Base-by-base conservation (phyloP, 1,139 yeast genomes). In the Wickerhamiella infanticola region DNA sequence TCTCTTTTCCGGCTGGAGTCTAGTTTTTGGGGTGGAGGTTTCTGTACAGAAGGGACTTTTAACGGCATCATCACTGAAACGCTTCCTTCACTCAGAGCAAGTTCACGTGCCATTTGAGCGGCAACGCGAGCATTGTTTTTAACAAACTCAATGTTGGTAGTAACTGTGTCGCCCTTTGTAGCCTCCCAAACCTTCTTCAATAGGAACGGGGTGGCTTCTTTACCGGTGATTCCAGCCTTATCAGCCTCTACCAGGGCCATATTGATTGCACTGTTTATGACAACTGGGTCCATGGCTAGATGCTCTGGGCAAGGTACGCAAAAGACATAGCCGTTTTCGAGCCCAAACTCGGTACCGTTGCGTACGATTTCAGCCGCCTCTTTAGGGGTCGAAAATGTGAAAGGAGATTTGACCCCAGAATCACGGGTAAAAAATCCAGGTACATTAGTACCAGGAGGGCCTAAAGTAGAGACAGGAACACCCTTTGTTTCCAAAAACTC, bases 401-500 rank as follows among this genome's bases (percentile, higher is more conserved):
- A 81, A 0, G 94, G 94, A 1, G 93, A 80, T 3, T 58, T 51
- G 1, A 79, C 73, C 0, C 93, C 90, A 0, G 94, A 81, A 53
- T 81, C 83, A 43, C 85, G 66, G 26, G 85, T 73, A 59, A 79
- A 85, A 55, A 85, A 85, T 0, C 95, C 95, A 0, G 95, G 95
- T n/a, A 85, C 67, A 54, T 80, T 77, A 11, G 72, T 62, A 0
- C 73, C 74, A 5, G 48, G 48, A 1, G 67, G 65, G 0, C 76
- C 75, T 45, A 58, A 53, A 0, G 77, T 72, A 3, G 72, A 66
- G 5, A 73, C 77, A 55, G 68, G 67, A 40, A 73, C 76, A 11
- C 95, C 96, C 61, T 84, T 88, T 0, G 96, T 85, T 61, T 85
- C 95, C 48, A 85, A 67, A 57, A 79, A 83, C 59, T 85, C 96